These are phyloP conservation scores for Capronia americana DNA, from an alignment of 2,329 filamentous ascomycete species.

Conservation along the genomic window DNA sequence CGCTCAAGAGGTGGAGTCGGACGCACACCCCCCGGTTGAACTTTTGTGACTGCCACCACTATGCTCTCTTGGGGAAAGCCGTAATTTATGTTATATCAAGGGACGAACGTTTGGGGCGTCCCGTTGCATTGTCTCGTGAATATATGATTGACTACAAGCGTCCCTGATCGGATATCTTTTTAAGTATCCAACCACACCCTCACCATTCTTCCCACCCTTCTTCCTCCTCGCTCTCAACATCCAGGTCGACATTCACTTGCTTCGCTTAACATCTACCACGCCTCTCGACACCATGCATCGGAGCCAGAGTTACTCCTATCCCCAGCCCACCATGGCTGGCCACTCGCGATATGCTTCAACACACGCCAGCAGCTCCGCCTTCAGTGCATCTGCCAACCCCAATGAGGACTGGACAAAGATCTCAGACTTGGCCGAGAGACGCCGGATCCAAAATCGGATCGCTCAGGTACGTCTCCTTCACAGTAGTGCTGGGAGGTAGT, in stretches of 20 bases:
- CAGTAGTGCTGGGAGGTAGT: neutral
- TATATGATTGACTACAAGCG: conserved; percentile 30
- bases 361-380: conserved; percentile 88
- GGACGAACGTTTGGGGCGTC: conserved; percentile 32
- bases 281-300: conserved; percentile 35
- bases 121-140: conserved; percentile 28
- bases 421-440: conserved; percentile 90
- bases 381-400: conserved; percentile 90
- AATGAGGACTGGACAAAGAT: conserved; percentile 99
- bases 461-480: conserved; percentile 65
- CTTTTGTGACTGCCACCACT: conserved; percentile 32
- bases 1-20: conserved; percentile 7
- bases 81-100: conserved; percentile 36
- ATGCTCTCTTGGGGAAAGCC: conserved; percentile 25
- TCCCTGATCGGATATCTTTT: conserved; percentile 27
- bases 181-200: conserved; percentile 31
- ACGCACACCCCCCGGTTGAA: conserved; percentile 31
- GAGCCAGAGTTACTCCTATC: conserved; percentile 39
- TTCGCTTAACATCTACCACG: neutral
- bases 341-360: conserved; percentile 45
- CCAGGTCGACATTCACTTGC: conserved; percentile 10
- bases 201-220: conserved; percentile 19
- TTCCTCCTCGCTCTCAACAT: conserved; percentile 16
- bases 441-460: conserved; percentile 96
- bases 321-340: conserved; percentile 31